These are phyloP conservation scores for Aquilaria agallochum DNA, from an alignment of 441 rosid genomes.

Conservation along the genomic window DNA sequence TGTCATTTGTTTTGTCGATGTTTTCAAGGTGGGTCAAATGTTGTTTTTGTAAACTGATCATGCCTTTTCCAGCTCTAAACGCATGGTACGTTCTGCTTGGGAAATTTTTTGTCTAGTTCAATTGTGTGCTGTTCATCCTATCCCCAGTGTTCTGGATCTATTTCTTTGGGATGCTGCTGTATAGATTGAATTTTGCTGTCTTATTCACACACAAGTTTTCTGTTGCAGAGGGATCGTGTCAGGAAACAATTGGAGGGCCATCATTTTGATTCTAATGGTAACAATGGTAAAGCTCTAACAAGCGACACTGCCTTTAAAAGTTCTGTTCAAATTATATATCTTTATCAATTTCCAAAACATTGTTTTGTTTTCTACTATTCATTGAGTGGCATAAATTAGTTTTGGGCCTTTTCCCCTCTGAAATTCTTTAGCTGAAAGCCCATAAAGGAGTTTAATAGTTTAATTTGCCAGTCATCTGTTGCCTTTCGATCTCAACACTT, in stretches of 20 bases:
- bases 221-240: conserved; percentile 70
- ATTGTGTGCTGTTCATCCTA: neutral
- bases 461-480: too few relatives aligned
- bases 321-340: too few relatives aligned
- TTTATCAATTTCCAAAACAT: too few relatives aligned
- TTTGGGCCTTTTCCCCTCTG: too few relatives aligned
- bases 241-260: conserved; percentile 75
- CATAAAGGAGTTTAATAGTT: too few relatives aligned
- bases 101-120: neutral
- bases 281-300: conserved; percentile 38
- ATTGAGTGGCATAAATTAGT: too few relatives aligned
- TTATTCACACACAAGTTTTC: neutral
- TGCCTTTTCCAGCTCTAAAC: neutral
- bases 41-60: neutral
- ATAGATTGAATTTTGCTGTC: too few relatives aligned
- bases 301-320: too few relatives aligned
- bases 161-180: too few relatives aligned
- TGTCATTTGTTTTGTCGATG: conserved; percentile 14
- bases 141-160: conserved; percentile 4
- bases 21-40: neutral
- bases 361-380: too few relatives aligned
- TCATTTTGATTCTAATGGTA: conserved; percentile 83
- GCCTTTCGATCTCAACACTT: too few relatives aligned
- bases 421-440: too few relatives aligned
- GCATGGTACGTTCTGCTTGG: neutral